Evolutionary conservation across 257 asterid species (phyloP), one percentile per base, ranked within the genome.

Genomic region (Jacaranda copaia): DNA sequence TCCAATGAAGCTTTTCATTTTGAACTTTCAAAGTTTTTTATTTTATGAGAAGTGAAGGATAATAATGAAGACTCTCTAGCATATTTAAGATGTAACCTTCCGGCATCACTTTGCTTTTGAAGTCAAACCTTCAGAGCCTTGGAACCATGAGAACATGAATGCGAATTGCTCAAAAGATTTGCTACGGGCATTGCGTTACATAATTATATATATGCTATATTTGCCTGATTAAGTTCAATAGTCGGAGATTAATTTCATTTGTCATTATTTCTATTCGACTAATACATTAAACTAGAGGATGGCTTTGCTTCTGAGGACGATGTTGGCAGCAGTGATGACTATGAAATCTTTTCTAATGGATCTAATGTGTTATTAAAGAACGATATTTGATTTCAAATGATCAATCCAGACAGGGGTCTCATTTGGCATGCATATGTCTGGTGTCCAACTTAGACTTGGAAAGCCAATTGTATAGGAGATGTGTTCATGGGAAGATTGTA

Each of bases 331-430:
- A 74, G 38, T 14, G 45, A 14, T 18, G 58, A 43, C 73, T 49
- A 49, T 48, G 52, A n/a, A 48, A 49, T 63, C 56, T 38, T 51
- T 18, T 63, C 53, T 19, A 40, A 49, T 6, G 57, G 15, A 19
- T 75, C 48, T 63, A 42, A 42, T 36, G 43, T 46, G 40, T 16
- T 12, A 49, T 42, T 9, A 13, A 46, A 25, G 51, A 48, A 1
- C 32, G 56, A 13, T 75, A 16, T 16, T 8, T 48, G 70, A 57
- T 12, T 72, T 39, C 60, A 73, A 14, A 36, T 48, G 72, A 73
- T 36, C 32, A 25, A 25, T 25, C 32, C 32, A 25, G 32, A 25
- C 32, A 1, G 2, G 32, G 32, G 32, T 25, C 32, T 25, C 32
- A 25, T 25, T 25, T 25, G 32, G 32, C 32, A 25, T 25, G 1